These are phyloP conservation scores for Pisolithus sp. DNA, from an alignment of 768 basidiomycete genomes.

Conservation along the genomic window DNA sequence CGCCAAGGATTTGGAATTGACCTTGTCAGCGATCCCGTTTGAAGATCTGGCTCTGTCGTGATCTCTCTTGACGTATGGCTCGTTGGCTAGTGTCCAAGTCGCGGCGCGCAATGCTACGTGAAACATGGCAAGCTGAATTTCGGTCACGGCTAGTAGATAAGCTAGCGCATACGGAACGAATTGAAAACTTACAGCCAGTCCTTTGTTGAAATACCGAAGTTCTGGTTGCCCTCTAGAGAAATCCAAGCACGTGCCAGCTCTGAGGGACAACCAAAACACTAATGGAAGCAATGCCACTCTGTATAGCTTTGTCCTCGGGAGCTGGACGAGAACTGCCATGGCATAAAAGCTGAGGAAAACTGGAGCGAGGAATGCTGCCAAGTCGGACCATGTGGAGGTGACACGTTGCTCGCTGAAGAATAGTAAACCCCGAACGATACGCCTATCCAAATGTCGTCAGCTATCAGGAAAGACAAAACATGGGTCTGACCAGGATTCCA, in stretches of 20 bases:
- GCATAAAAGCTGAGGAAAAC: not conserved
- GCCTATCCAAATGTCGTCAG: not conserved
- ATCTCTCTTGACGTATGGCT: slow-evolving; percentile 7
- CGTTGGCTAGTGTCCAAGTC: slow-evolving; percentile 14
- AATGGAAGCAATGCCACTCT: slow-evolving; percentile 42
- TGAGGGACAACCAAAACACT: slow-evolving; percentile 36
- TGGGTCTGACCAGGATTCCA: too few species aligned
- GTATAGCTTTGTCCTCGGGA: not conserved
- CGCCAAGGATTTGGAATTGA: not conserved
- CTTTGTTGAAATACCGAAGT: slow-evolving; percentile 2
- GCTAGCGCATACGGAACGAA: not conserved
- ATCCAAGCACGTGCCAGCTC: slow-evolving; percentile 21
- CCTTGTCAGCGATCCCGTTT: not conserved
- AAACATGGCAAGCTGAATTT: slow-evolving; percentile 19
- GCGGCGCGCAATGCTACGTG: slow-evolving; percentile 18
- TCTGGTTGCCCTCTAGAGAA: slow-evolving; percentile 1
- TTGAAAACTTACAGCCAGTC: slow-evolving; percentile 2
- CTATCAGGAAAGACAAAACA: too few species aligned
- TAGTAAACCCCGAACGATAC: not conserved
- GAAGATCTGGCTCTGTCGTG: not conserved
- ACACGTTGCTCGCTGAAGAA: not conserved
- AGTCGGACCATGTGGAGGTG: not conserved
- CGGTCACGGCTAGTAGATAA: not conserved
- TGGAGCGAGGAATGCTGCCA: not conserved
- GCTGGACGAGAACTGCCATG: not conserved